These are phyloP conservation scores for Hypoxylon trugodes DNA, from an alignment of 495 filamentous ascomycete genomes.

Conservation along the genomic window DNA sequence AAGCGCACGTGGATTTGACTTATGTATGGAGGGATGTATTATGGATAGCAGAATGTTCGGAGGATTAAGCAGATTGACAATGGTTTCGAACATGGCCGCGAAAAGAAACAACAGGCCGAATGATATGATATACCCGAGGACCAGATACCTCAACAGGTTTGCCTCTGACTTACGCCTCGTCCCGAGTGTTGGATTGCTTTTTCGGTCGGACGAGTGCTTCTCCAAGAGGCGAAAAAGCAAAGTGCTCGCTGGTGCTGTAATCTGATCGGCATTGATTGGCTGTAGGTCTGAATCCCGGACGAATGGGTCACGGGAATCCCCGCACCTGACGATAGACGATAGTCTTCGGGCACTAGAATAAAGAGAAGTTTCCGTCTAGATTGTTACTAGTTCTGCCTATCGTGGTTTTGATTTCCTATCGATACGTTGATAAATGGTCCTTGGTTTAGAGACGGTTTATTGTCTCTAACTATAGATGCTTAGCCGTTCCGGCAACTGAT, in stretches of 20 bases:
- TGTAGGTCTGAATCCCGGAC: conserved; percentile 19
- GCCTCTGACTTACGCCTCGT: conserved; percentile 12
- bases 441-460: background rate
- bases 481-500: conserved; percentile 10
- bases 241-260: background rate
- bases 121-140: conserved; percentile 25
- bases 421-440: background rate
- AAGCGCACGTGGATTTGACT: conserved; percentile 11
- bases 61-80: background rate
- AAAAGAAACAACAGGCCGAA: background rate
- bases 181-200: conserved; percentile 11
- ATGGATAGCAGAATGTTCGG: conserved; percentile 3
- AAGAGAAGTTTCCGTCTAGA: background rate
- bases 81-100: background rate
- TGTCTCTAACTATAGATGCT: background rate
- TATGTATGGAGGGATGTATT: conserved; percentile 13
- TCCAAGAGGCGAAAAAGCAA: background rate
- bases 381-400: conserved; percentile 5
- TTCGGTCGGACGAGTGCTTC: conserved; percentile 17
- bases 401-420: background rate
- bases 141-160: background rate
- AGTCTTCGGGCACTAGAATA: conserved; percentile 13
- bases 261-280: background rate
- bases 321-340: conserved; percentile 19
- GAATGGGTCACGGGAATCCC: conserved; percentile 28